Evolutionary conservation across 2,329 filamentous ascomycete genomes (phyloP).

Genomic region (Westerdykella sp.): DNA sequence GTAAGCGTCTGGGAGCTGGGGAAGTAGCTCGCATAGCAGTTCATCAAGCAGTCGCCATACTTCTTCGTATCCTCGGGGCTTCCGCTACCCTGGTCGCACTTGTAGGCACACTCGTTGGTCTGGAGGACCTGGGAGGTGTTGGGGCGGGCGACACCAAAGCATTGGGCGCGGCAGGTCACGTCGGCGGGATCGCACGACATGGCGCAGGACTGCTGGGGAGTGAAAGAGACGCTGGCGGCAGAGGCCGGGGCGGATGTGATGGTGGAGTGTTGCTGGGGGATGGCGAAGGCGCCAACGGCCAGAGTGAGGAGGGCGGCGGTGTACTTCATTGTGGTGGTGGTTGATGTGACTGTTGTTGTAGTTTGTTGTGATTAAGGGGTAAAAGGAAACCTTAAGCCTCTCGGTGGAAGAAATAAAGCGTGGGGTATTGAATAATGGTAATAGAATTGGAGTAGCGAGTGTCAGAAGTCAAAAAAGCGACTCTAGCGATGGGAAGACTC

Average conservation of each 20-base stretch:
- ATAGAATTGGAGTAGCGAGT: not conserved
- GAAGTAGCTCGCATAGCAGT: conserved; percentile 47
- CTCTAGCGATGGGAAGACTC: not conserved
- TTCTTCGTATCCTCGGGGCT: conserved; percentile 40
- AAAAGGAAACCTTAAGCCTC: not conserved
- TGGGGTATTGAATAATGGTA: not conserved
- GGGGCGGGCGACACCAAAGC: conserved; percentile 48
- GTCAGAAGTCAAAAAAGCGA: conserved; percentile 2
- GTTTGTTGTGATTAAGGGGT: not conserved
- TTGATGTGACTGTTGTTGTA: not conserved
- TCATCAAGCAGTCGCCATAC: conserved; percentile 45
- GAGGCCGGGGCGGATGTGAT: conserved; percentile 33
- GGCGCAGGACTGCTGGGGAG: conserved; percentile 31
- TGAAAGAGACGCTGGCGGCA: conserved; percentile 19
- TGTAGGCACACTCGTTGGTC: conserved; percentile 47
- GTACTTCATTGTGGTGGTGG: conserved; percentile 37
- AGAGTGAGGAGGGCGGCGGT: conserved; percentile 42
- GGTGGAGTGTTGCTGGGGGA: conserved; percentile 34
- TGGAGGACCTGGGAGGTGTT: conserved; percentile 45
- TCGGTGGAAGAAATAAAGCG: not conserved
- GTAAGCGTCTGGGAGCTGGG: conserved; percentile 34
- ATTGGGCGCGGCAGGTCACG: conserved; percentile 48
- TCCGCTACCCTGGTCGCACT: conserved; percentile 50
- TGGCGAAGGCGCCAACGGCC: conserved; percentile 40
- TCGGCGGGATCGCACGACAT: conserved; percentile 39